Percentiles rank a stretch among this genome's conserved stretches.
Evolutionary conservation across 768 basidiomycete genomes (phyloP).

Genomic region (Lanmaoa pseudosensibilis): DNA sequence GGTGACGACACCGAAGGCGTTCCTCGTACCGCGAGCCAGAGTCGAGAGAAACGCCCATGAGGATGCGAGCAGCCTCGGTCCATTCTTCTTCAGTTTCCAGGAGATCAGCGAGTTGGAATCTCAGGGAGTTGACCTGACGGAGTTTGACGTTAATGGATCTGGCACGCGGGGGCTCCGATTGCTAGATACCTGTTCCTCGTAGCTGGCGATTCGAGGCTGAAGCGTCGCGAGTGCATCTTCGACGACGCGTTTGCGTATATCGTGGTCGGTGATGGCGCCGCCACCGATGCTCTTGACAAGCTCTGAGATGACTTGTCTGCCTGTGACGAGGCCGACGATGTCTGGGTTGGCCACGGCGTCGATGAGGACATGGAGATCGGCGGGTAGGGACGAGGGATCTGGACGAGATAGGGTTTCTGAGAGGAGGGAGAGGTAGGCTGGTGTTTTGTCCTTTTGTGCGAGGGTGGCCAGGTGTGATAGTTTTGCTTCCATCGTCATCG

Average conservation of each 20-base stretch:
- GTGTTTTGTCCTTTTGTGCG: constrained; percentile 82
- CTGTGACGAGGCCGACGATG: constrained; percentile 79
- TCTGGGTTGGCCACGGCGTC: constrained; percentile 84
- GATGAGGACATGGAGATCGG: constrained; percentile 69
- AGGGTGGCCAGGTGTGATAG: constrained; percentile 62
- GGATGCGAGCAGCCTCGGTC: constrained; percentile 86
- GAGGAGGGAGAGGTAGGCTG: constrained; percentile 70
- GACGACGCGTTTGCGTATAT: constrained; percentile 69
- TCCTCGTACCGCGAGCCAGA: constrained; percentile 73
- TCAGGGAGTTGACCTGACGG: constrained; percentile 71
- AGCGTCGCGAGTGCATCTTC: constrained; percentile 69
- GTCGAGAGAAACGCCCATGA: constrained; percentile 92
- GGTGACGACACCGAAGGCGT: background rate
- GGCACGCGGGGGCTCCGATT: background rate
- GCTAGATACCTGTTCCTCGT: constrained; percentile 85
- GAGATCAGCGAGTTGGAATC: constrained; percentile 89
- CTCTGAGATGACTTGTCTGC: constrained; percentile 83
- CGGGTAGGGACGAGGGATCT: constrained; percentile 43
- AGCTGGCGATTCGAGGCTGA: constrained; percentile 82
- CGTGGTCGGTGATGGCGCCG: constrained; percentile 51
- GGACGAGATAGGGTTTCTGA: constrained; percentile 59
- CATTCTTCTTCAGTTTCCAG: constrained; percentile 90
- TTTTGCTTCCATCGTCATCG: constrained; percentile 57
- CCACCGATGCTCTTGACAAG: constrained; percentile 70
- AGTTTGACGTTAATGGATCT: constrained; percentile 7